Percentiles rank a stretch among this genome's conserved stretches.
These are phyloP conservation scores for Metschnikowia baotianmanensis DNA, from an alignment of 805 yeast genomes.

Conservation along the genomic window DNA sequence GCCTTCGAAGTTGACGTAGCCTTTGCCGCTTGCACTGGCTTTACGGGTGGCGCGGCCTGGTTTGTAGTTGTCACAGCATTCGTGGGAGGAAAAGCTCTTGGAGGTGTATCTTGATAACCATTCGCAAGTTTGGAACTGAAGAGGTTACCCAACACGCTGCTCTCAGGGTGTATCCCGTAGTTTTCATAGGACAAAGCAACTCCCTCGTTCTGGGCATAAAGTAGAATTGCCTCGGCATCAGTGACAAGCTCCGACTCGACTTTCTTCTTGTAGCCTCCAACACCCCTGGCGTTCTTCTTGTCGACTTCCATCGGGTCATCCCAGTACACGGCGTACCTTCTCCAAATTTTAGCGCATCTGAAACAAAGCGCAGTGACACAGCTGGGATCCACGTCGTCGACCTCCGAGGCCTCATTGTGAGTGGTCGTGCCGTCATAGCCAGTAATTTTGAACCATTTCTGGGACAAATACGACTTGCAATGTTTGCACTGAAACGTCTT, in stretches of 20 bases:
- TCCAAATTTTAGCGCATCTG: slow-evolving; percentile 89
- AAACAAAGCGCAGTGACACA: slow-evolving; percentile 65
- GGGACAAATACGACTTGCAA: slow-evolving; percentile 57
- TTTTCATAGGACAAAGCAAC: slow-evolving; percentile 24
- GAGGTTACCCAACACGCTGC: slow-evolving; percentile 4
- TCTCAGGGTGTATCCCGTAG: slow-evolving; percentile 3
- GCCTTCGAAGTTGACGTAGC: neutral
- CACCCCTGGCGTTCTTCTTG: slow-evolving; percentile 43
- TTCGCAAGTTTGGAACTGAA: neutral
- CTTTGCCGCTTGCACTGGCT: neutral
- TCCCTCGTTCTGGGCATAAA: slow-evolving; percentile 42
- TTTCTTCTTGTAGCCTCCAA: slow-evolving; percentile 55
- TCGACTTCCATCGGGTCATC: slow-evolving; percentile 69
- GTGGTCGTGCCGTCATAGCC: slow-evolving; percentile 48
- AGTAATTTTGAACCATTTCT: slow-evolving; percentile 70
- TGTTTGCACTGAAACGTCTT: slow-evolving; percentile 63
- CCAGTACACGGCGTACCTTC: slow-evolving; percentile 87
- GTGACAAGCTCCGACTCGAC: slow-evolving; percentile 65
- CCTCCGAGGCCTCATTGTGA: slow-evolving; percentile 24
- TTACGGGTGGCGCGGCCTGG: neutral
- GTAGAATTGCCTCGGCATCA: slow-evolving; percentile 57
- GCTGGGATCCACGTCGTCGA: slow-evolving; percentile 17
- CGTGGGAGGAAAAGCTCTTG: neutral
- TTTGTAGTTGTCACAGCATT: neutral
- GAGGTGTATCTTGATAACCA: slow-evolving; percentile 1